Conservation (phyloP, 1,284 basidiomycete species). For the Cutaneotrichosporon sp. region DNA sequence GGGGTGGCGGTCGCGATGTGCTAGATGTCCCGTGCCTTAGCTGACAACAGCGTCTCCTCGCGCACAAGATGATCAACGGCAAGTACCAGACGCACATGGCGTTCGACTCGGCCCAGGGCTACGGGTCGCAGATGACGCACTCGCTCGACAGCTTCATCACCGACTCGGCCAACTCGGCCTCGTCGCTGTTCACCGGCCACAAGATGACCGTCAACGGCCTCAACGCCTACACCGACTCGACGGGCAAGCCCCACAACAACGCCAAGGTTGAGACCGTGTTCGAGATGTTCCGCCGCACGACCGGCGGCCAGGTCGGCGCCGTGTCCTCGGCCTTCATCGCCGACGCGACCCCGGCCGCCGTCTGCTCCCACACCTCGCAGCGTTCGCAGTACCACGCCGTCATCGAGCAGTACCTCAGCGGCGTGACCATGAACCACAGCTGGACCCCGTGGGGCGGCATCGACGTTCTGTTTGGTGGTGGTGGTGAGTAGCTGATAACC, state of each 20-base stretch:
- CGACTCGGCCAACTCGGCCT: slow-evolving; percentile 57
- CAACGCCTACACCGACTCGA: slow-evolving; percentile 47
- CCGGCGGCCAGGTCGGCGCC: slow-evolving; percentile 52
- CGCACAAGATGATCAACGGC: slow-evolving; percentile 56
- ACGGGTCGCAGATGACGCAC: slow-evolving; percentile 46
- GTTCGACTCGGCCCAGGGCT: slow-evolving; percentile 46
- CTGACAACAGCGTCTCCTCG: slow-evolving; percentile 43
- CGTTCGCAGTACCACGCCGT: slow-evolving; percentile 47
- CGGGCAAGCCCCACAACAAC: slow-evolving; percentile 43
- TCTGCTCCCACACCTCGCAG: slow-evolving; percentile 49
- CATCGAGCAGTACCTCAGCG: slow-evolving; percentile 52
- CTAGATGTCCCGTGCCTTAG: too few species aligned
- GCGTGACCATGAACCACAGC: slow-evolving; percentile 48
- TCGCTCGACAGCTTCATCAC: slow-evolving; percentile 51
- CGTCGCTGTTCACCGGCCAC: slow-evolving; percentile 52
- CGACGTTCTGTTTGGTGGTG: slow-evolving; percentile 52
- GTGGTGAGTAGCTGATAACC: slow-evolving; percentile 11
- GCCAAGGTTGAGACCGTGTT: slow-evolving; percentile 53
- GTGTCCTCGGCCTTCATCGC: slow-evolving; percentile 55
- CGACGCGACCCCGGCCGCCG: slow-evolving; percentile 55
- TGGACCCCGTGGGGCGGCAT: slow-evolving; percentile 53
- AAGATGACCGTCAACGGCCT: slow-evolving; percentile 56
- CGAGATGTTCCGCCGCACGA: slow-evolving; percentile 46
- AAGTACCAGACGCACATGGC: slow-evolving; percentile 49
- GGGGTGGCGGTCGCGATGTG: too few species aligned